phyloP scores from a whole-genome alignment of 768 basidiomycete species.

The Tephrocybe sp. region DNA sequence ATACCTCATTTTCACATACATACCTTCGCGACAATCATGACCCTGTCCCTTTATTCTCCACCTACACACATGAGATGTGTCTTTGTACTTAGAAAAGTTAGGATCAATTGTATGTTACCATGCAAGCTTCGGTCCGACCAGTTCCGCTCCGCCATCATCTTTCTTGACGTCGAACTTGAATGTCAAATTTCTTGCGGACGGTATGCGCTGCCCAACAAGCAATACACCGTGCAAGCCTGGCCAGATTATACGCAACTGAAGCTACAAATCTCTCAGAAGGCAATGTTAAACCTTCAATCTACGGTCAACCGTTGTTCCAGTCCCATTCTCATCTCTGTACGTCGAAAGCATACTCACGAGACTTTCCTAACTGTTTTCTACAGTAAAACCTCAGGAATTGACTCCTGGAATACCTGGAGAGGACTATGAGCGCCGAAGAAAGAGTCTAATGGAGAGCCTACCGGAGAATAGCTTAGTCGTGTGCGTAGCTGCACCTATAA shows the following conservation, averaged over 20 bases:
- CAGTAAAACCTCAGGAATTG: conserved; percentile 64
- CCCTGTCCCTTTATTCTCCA: too few relatives aligned
- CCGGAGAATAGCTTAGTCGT: conserved; percentile 77
- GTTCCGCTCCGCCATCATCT: too few relatives aligned
- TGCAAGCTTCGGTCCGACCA: too few relatives aligned
- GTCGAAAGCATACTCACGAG: conserved; percentile 19
- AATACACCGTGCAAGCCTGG: conserved; percentile 6
- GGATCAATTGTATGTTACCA: too few relatives aligned
- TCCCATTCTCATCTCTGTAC: conserved; percentile 84
- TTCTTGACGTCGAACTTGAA: too few relatives aligned
- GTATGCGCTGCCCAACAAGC: conserved; percentile 14
- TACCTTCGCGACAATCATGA: too few relatives aligned
- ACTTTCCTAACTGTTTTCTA: background rate
- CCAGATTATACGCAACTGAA: conserved; percentile 22
- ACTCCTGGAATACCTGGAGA: conserved; percentile 78
- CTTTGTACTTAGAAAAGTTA: too few relatives aligned
- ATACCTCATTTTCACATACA: too few relatives aligned
- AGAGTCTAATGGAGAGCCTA: conserved; percentile 68
- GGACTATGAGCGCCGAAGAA: conserved; percentile 78
- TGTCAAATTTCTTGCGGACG: conserved; percentile 17
- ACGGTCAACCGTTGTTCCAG: conserved; percentile 74
- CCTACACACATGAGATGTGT: too few relatives aligned
- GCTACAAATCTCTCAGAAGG: conserved; percentile 10
- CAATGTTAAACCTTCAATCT: conserved; percentile 71
- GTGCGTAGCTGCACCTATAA: conserved; percentile 74